Conservation (phyloP, 1,139 yeast genomes). For the Candida sp. region DNA sequence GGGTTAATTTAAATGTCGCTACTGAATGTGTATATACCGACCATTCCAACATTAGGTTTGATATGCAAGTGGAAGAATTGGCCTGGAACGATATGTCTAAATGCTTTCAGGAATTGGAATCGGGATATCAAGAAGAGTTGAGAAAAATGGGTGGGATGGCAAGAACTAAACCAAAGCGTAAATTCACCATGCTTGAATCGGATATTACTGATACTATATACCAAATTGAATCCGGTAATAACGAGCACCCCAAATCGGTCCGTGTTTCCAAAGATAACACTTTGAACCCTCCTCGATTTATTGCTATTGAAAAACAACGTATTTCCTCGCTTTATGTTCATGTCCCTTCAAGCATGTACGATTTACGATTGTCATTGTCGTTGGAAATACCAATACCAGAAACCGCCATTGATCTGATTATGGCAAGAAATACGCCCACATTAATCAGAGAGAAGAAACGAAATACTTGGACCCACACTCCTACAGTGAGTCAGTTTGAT, state of each 20-base stretch:
- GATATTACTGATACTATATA: constrained; percentile 42
- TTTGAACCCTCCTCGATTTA: constrained; percentile 60
- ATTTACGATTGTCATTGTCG: constrained; percentile 70
- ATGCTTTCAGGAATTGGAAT: constrained; percentile 55
- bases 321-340: constrained; percentile 68
- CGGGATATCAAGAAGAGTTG: constrained; percentile 38
- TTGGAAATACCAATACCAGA: constrained; percentile 70
- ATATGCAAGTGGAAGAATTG: constrained; percentile 66
- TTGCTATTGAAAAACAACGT: constrained; percentile 70
- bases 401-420: constrained; percentile 43
- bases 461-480: constrained; percentile 58
- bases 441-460: constrained; percentile 63
- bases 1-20: constrained; percentile 69
- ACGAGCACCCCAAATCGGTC: constrained; percentile 57
- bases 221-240: constrained; percentile 29
- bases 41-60: constrained; percentile 57
- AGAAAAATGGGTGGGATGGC: constrained; percentile 11
- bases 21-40: constrained; percentile 70
- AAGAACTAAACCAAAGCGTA: constrained; percentile 27
- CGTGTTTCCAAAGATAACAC: constrained; percentile 62
- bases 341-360: constrained; percentile 77
- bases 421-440: constrained; percentile 41
- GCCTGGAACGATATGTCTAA: constrained; percentile 60
- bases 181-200: constrained; percentile 38
- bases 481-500: constrained; percentile 71